A percentile compares a stretch with the other conserved stretches of the same genome.
Conservation (phyloP, 169 alveolate genomes). For the Cryptosporidium viatorum region DNA sequence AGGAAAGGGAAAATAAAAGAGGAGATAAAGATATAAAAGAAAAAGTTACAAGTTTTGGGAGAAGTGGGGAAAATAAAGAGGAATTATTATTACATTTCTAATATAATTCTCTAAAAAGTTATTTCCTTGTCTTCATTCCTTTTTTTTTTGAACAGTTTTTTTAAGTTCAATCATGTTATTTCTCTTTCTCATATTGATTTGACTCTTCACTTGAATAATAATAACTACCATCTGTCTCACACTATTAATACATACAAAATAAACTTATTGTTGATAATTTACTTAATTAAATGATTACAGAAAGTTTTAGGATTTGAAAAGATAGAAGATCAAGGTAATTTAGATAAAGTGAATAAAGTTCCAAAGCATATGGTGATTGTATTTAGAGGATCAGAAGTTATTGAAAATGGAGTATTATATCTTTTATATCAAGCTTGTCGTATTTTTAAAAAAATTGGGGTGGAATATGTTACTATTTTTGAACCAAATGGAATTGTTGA, state of each 20-base stretch:
- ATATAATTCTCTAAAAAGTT: neutral
- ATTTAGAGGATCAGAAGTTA: constrained; percentile 57
- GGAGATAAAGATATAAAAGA: too few species aligned
- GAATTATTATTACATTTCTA: too few species aligned
- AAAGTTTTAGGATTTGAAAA: constrained; percentile 17
- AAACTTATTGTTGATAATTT: too few species aligned
- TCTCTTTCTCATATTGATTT: neutral
- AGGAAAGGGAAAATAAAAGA: too few species aligned
- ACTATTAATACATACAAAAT: too few species aligned
- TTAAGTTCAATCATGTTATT: neutral
- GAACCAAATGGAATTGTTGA: constrained; percentile 66
- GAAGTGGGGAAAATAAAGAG: neutral
- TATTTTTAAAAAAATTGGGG: constrained; percentile 10
- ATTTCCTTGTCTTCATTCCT: neutral
- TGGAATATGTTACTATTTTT: constrained; percentile 65
- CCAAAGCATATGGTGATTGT: constrained; percentile 67
- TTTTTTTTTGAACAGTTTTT: neutral
- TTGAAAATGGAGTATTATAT: constrained; percentile 55
- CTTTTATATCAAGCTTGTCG: constrained; percentile 26
- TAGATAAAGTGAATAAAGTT: constrained; percentile 36
- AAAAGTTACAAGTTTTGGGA: neutral
- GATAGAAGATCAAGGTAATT: neutral
- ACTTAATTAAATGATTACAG: neutral
- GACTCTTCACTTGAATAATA: neutral
- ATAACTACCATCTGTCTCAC: neutral